Base-by-base conservation (phyloP, 1,139 yeast genomes). In the Trichomonascaceae sp. region DNA sequence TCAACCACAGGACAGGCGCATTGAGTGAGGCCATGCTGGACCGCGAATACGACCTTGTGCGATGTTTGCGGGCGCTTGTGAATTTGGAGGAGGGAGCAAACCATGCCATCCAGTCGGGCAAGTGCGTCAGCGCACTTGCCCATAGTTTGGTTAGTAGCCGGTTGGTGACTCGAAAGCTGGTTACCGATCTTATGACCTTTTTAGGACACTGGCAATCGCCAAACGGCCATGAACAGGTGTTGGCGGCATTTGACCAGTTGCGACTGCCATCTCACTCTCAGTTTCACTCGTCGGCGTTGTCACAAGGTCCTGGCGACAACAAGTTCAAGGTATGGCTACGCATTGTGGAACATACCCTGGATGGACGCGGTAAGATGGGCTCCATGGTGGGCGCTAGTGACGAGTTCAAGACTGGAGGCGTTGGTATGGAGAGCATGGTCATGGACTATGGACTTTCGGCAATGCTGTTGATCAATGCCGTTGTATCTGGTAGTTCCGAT, bases 351-450 rank as follows among this genome's bases (percentile, higher is more conserved):
- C 69, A 74, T 37, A 76, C 93, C 0, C 52, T 89, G 34, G 87
- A 79, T 42, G 96, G 96, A 1, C 68, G 89, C 45, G 97, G 97
- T 9, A 78, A 75, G 47, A 67, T 79, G 67, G 93, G 95, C 13
- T 81, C 95, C 1, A 59, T 78, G 46, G 97, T 89, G 5, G 96
- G 96, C 1, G 94, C 96, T 1, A 76, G 87, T 41, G 93, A 79
- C n/a, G 97, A 89, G 44, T 66, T 76, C 37, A 74, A 75, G 41
- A 62, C 71, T 11, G 66, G 72, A 6, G 82, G 84, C 1, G 52
- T 67, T 2, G 59, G 65, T 3, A 69, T 76, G 28, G 95, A 85
- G 49, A 74, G 72, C 43, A 74, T 79, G 35, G 65, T 89, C 18
- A 61, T 76, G 45, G 96, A 87, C 42, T 89, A 87, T 55, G 75